These are phyloP conservation scores for Solanum peruvianum DNA, from an alignment of 257 asterid genomes.

Conservation along the genomic window DNA sequence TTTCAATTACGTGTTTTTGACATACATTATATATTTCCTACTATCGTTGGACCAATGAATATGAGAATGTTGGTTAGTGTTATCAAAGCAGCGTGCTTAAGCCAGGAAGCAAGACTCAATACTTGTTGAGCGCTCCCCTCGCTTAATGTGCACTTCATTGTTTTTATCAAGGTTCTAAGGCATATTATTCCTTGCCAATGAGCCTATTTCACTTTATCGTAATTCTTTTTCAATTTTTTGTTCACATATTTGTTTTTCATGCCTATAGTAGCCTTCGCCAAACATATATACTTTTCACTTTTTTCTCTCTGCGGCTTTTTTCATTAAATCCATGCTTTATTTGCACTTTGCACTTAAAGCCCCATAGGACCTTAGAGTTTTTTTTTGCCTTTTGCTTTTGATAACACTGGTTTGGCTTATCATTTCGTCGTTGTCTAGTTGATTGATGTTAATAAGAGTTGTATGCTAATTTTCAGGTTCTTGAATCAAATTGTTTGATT, in stretches of 20 bases:
- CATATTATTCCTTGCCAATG: neutral
- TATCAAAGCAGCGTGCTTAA: neutral
- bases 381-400: neutral
- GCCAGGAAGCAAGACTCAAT: neutral
- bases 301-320: neutral
- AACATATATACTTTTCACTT: neutral
- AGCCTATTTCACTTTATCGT: neutral
- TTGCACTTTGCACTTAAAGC: neutral
- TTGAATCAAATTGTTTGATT: slow-evolving; percentile 15
- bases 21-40: neutral
- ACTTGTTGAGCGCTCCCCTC: neutral
- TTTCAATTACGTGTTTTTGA: neutral
- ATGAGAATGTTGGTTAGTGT: neutral
- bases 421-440: neutral
- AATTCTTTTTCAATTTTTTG: neutral
- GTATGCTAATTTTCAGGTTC: slow-evolving; percentile 43
- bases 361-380: neutral
- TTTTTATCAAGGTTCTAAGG: neutral
- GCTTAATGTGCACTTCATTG: neutral
- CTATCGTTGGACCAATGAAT: neutral
- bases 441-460: neutral
- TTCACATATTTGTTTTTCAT: neutral
- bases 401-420: neutral
- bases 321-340: neutral
- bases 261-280: neutral